Conservation (phyloP, 495 filamentous ascomycete genomes). For the Lineolata rhizophorae region DNA sequence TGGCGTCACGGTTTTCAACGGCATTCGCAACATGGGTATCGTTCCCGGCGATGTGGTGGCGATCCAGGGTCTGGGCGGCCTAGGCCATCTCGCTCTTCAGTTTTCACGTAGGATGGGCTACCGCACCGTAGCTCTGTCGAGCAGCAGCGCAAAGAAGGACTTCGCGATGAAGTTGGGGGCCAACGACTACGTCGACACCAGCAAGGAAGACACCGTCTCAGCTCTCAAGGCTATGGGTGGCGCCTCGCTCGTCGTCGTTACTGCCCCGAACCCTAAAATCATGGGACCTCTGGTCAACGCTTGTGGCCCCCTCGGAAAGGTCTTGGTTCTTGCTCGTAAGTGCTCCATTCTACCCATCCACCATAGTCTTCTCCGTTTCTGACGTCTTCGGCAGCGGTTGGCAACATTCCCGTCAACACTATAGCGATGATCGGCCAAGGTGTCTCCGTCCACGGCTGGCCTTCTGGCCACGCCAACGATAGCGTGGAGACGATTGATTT, state of each 20-base stretch:
- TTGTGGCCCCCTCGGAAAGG: conserved; percentile 32
- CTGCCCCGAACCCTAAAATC: conserved; percentile 33
- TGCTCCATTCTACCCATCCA: conserved; percentile 1
- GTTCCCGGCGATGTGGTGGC: conserved; percentile 30
- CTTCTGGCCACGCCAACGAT: conserved; percentile 38
- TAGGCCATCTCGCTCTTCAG: conserved; percentile 47
- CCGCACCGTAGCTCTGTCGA: conserved; percentile 37
- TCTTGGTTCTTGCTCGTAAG: conserved; percentile 32
- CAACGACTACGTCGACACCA: conserved; percentile 41
- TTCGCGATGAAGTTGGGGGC: conserved; percentile 42
- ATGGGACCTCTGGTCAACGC: conserved; percentile 33
- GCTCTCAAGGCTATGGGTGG: conserved; percentile 35
- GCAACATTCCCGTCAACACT: conserved; percentile 29
- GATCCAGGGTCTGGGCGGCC: conserved; percentile 28
- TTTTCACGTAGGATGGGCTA: conserved; percentile 44
- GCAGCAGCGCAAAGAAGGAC: conserved; percentile 30
- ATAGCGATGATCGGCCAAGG: conserved; percentile 24
- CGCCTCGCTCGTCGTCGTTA: conserved; percentile 36
- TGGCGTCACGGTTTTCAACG: conserved; percentile 52
- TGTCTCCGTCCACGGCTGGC: conserved; percentile 36
- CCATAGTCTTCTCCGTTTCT: too few species aligned
- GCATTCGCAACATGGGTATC: conserved; percentile 37
- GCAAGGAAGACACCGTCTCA: conserved; percentile 26
- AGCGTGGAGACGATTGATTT: conserved; percentile 45
- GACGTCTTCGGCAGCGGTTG: conserved; percentile 18